Conservation (phyloP, 805 yeast genomes). For the Cyberlindnera lachancei region DNA sequence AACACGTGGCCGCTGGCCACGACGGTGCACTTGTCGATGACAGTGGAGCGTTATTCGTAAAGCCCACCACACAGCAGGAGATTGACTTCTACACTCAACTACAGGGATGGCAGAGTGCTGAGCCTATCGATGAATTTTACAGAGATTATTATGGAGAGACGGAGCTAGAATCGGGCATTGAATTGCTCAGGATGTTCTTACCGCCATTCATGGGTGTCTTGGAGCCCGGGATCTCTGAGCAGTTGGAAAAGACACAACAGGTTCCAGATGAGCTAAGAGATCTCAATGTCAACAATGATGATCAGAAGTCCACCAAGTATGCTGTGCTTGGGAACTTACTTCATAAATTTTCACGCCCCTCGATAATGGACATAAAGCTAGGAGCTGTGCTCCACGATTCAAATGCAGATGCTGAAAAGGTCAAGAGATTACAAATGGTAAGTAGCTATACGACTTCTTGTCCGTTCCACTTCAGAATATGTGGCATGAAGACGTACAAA, state of each 20-base stretch:
- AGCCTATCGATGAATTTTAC: too few relatives aligned
- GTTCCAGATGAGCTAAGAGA: constrained; percentile 18
- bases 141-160: not conserved
- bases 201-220: constrained; percentile 61
- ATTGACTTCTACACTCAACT: constrained; percentile 58
- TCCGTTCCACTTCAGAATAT: constrained; percentile 62
- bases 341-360: constrained; percentile 55
- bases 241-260: constrained; percentile 16
- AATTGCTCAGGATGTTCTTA: constrained; percentile 34
- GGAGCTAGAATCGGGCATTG: not conserved
- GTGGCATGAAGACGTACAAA: constrained; percentile 70
- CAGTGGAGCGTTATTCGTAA: constrained; percentile 65
- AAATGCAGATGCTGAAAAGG: constrained; percentile 50
- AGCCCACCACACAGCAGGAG: constrained; percentile 60
- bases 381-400: constrained; percentile 70
- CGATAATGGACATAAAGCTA: constrained; percentile 75
- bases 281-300: constrained; percentile 1
- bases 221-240: constrained; percentile 33
- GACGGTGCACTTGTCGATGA: constrained; percentile 62
- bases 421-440: constrained; percentile 52
- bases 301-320: constrained; percentile 25
- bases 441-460: constrained; percentile 76
- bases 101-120: constrained; percentile 13
- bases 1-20: constrained; percentile 90
- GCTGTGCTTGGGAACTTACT: constrained; percentile 69